phyloP scores from a whole-genome alignment of 1,139 yeast species.

The Sugiyamaella sp. region DNA sequence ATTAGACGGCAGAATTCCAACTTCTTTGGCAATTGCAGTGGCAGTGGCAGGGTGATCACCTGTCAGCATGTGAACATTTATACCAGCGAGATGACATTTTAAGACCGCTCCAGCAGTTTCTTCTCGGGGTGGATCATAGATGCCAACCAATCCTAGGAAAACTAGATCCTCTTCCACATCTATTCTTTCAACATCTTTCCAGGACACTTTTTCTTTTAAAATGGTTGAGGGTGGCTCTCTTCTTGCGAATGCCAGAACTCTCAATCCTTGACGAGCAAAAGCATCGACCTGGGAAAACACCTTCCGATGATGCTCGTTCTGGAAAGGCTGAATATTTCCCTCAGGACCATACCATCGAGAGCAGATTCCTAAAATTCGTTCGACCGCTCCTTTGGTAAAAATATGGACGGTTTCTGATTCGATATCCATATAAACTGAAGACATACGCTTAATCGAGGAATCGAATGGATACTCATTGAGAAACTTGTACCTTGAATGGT shows the following conservation, averaged over 20 bases:
- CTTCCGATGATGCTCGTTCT: slow-evolving; percentile 44
- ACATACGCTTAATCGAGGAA: slow-evolving; percentile 75
- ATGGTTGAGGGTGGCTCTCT: slow-evolving; percentile 14
- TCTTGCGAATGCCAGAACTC: slow-evolving; percentile 72
- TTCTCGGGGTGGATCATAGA: slow-evolving; percentile 79
- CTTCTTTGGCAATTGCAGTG: slow-evolving; percentile 79
- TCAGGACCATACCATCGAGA: slow-evolving; percentile 53
- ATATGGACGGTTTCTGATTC: slow-evolving; percentile 45
- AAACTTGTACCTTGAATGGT: slow-evolving; percentile 43
- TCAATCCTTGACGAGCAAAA: slow-evolving; percentile 67
- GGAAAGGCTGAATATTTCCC: slow-evolving; percentile 23
- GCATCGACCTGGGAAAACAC: slow-evolving; percentile 64
- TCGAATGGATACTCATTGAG: slow-evolving; percentile 76
- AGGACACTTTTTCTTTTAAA: slow-evolving; percentile 23
- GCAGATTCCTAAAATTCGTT: slow-evolving; percentile 65
- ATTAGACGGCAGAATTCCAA: slow-evolving; percentile 77
- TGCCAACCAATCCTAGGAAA: slow-evolving; percentile 74
- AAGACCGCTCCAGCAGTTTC: slow-evolving; percentile 72
- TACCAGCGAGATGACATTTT: slow-evolving; percentile 73
- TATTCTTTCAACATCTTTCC: slow-evolving; percentile 49
- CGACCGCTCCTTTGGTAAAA: slow-evolving; percentile 80
- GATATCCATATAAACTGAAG: slow-evolving; percentile 55
- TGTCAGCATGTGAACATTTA: slow-evolving; percentile 81
- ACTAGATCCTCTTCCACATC: slow-evolving; percentile 57
- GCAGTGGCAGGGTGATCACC: slow-evolving; percentile 89